Evolutionary conservation across 2,329 filamentous ascomycete genomes (phyloP), one percentile per base, ranked within the genome.

Genomic region (Phaeosphaeria sp.): DNA sequence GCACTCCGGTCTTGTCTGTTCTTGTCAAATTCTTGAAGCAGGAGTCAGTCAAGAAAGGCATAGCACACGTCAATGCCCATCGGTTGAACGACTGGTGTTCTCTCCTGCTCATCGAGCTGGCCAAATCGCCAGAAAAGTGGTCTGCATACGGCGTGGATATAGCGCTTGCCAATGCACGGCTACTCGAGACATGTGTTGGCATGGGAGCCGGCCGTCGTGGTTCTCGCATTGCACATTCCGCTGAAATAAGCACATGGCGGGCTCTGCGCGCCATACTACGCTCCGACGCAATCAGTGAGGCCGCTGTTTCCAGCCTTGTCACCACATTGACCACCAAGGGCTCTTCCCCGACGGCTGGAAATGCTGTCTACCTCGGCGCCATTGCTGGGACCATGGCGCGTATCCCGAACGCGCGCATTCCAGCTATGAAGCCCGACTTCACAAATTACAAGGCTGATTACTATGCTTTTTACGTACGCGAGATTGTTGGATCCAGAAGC

Each of bases 1-100:
- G 84, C 27, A 83, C 88, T 41, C 78, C 80, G 9, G 77, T 85
- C 23, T 79, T 95, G 49, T 81, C 86, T 41, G 81, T 84, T 1
- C 85, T 97, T 56, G 84, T 92, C 46, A 82, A 84, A 44, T 85
- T 85, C 50, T 77, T 97, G 58, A 86, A 89, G 60, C 80, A 83
- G 30, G 94, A 99, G 78, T 86, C 89, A 15, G 83, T 86, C 62
- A 97, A 96, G 76, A 81, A 85, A 18, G 89, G 87, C 62, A 89
- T 98, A 68, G 92, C 94, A 30, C 81, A 90, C 17, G 87, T 85
- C 44, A 96, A 88, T 77, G 91, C 93, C 5, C 96, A 97, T 74
- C 92, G 96, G 49, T 82, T 99, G 66, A 84, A 95, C 15, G 92
- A 97, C 77, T 99, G 94, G 94, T 92, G 89, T 76, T 90, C 90